Evolutionary conservation across 2,329 filamentous ascomycete species (phyloP), one percentile per base, ranked within the genome.

Genomic region (Stagonosporopsis chrysanthemi): DNA sequence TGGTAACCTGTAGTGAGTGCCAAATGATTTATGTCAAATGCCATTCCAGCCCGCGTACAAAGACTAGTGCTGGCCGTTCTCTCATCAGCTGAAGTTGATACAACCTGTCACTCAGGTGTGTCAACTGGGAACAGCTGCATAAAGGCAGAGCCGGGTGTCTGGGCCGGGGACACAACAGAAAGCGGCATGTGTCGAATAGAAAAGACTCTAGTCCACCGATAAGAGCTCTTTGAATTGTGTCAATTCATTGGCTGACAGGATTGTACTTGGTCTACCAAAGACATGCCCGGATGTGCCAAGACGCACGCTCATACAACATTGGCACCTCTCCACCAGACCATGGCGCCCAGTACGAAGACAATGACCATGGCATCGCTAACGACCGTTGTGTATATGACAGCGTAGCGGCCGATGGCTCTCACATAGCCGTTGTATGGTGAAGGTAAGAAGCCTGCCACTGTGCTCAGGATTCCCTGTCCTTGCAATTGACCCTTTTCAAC

Each of bases 281-380:
- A 56, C 40, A 31, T 24, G 49, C 29, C 33, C 33, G 14, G 29
- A 40, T 28, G 33, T 24, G 38, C 24, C 15, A 50, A 40, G 24
- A 15, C 28, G 47, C 36, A 52, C 46, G 26, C 55, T 71, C 62
- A 75, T 49, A 65, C 65, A 35, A 65, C 61, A 41, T 66, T 65
- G 33, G 65, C 70, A 23, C 78, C 78, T 53, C 74, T 77, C 79
- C 79, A 83, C 80, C 80, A 83, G 47, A 78, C 79, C 42, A 81
- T 68, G 9, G 82, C 80, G 12, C 89, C 90, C 61, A 94, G 75
- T 48, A 93, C 88, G 76, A 93, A 94, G 8, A 93, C 83, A 58
- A 90, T 86, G 1, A 90, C 85, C 79, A 92, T 80, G n/a, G 90
- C 86, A 74, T 94, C 90, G 29, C 82, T 83, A 69, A 88, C 83